These are phyloP conservation scores for Diaporthe sp. DNA, from an alignment of 2,329 filamentous ascomycete species.

Conservation along the genomic window DNA sequence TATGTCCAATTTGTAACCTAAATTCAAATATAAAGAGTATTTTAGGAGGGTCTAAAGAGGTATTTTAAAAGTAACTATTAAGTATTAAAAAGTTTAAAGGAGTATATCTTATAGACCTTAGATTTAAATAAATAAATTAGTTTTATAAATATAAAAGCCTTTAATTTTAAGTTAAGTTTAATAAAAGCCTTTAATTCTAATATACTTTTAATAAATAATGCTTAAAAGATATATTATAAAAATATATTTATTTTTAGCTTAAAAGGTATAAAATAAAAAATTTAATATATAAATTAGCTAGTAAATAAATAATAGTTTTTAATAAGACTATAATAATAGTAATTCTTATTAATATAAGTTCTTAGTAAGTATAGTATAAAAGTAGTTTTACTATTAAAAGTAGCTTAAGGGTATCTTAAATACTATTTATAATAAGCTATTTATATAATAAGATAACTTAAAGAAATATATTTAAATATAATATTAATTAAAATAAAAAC, in stretches of 20 bases:
- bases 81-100: not conserved
- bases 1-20: not conserved
- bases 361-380: not conserved
- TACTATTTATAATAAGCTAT: not conserved
- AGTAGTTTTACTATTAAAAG: not conserved
- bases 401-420: not conserved
- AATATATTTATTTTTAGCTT: no score
- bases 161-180: not conserved
- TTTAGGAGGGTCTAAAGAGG: not conserved
- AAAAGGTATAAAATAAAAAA: not conserved
- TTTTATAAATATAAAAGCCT: not conserved
- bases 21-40: not conserved
- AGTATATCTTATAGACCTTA: not conserved
- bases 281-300: not conserved
- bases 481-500: not conserved
- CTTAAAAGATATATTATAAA: not conserved
- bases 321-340: not conserved
- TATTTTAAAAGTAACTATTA: not conserved
- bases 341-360: not conserved
- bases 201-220: not conserved
- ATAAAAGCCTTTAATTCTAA: not conserved
- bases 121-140: not conserved
- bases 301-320: not conserved
- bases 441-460: not conserved
- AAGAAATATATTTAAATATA: not conserved